These are phyloP conservation scores for Yamadazyma philogaea DNA, from an alignment of 805 yeast species.

Conservation along the genomic window DNA sequence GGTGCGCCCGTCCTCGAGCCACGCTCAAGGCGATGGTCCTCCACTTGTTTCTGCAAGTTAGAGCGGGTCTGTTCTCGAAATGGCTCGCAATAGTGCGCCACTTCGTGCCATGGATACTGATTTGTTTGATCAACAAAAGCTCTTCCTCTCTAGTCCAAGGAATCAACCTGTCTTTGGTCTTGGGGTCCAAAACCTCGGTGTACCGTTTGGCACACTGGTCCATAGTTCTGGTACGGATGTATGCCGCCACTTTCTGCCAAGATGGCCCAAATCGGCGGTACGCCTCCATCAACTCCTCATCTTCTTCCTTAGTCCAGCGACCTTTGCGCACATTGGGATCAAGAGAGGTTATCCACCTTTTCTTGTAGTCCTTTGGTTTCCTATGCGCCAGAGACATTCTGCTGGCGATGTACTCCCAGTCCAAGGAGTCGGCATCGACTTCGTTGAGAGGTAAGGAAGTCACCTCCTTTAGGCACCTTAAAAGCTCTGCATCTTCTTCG, in stretches of 20 bases:
- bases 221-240: slow-evolving; percentile 82
- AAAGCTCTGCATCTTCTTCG: slow-evolving; percentile 62
- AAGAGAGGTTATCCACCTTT: slow-evolving; percentile 81
- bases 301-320: slow-evolving; percentile 83
- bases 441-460: slow-evolving; percentile 21
- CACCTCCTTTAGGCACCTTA: slow-evolving; percentile 38
- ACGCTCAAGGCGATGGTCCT: slow-evolving; percentile 77
- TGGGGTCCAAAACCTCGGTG: slow-evolving; percentile 83
- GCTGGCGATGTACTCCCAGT: slow-evolving; percentile 60
- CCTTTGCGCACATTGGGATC: slow-evolving; percentile 84
- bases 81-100: slow-evolving; percentile 80
- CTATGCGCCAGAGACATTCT: slow-evolving; percentile 44
- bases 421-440: slow-evolving; percentile 40
- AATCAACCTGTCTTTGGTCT: slow-evolving; percentile 68
- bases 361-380: slow-evolving; percentile 78
- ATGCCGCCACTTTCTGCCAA: slow-evolving; percentile 81
- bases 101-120: slow-evolving; percentile 73
- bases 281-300: slow-evolving; percentile 59
- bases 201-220: slow-evolving; percentile 94
- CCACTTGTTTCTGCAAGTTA: slow-evolving; percentile 92
- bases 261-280: slow-evolving; percentile 68
- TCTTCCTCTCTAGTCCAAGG: slow-evolving; percentile 84
- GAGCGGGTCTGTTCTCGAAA: slow-evolving; percentile 76
- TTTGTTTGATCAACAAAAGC: slow-evolving; percentile 59
- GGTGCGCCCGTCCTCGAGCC: slow-evolving; percentile 60